A percentile compares a stretch with the other conserved stretches of the same genome.
These are phyloP conservation scores for Fusarium bactridioides DNA, from an alignment of 2,329 filamentous ascomycete species.

Conservation along the genomic window DNA sequence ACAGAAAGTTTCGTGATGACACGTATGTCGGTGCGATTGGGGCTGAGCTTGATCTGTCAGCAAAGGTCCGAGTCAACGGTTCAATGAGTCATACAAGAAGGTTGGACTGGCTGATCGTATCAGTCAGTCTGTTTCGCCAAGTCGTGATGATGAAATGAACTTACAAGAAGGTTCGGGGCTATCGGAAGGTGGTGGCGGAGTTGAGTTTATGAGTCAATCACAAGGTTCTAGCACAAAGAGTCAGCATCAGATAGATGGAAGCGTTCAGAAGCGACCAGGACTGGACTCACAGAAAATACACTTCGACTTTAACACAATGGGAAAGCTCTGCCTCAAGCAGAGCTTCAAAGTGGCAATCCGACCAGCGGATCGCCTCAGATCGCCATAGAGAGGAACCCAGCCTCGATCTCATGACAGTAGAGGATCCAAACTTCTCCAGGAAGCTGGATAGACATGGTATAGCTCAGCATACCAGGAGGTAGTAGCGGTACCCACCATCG, in stretches of 20 bases:
- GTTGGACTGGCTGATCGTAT: background rate
- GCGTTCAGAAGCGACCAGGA: fast-evolving
- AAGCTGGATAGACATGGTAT: background rate
- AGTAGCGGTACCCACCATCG: background rate
- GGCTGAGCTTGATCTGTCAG: background rate
- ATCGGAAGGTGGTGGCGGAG: background rate
- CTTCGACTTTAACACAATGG: background rate
- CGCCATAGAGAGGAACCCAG: background rate
- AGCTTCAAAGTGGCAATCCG: fast-evolving
- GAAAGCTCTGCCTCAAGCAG: background rate
- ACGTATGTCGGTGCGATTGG: background rate
- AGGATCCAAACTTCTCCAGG: background rate
- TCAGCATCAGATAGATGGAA: background rate
- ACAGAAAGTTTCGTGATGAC: background rate
- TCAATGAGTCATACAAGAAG: background rate
- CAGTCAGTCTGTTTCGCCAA: background rate
- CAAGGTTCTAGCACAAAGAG: background rate
- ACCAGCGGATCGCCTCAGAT: background rate
- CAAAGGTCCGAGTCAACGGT: background rate
- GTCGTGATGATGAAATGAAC: background rate
- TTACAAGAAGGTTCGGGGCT: background rate
- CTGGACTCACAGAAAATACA: background rate
- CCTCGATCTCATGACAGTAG: background rate
- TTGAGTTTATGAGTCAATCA: background rate
- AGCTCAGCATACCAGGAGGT: background rate